Conservation (phyloP, 1,139 yeast species). For the Hemisphaericaspora lyxosophila region DNA sequence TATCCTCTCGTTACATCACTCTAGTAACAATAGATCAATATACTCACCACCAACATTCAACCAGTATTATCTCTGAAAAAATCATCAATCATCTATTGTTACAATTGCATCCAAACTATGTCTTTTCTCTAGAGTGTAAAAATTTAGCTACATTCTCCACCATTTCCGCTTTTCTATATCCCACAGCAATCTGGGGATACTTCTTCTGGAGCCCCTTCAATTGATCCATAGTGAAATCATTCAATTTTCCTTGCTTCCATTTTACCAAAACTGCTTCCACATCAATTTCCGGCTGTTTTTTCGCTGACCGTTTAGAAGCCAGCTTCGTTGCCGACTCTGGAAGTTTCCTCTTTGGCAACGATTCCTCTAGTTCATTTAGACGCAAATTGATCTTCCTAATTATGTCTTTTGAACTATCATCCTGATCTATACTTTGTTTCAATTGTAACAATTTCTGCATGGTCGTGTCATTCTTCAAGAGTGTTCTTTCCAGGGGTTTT, state of each 20-base stretch:
- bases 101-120: not conserved
- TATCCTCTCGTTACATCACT: no score
- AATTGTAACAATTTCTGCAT: constrained; percentile 15
- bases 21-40: not conserved
- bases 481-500: constrained; percentile 26
- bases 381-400: constrained; percentile 18
- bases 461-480: constrained; percentile 19
- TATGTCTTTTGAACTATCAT: constrained; percentile 12
- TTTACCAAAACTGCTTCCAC: constrained; percentile 38
- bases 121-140: constrained; percentile 16
- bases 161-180: constrained; percentile 42
- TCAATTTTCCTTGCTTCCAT: constrained; percentile 38
- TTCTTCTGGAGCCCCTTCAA: constrained; percentile 35
- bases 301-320: constrained; percentile 21
- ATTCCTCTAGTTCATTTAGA: constrained; percentile 14
- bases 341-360: constrained; percentile 21
- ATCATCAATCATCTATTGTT: not conserved
- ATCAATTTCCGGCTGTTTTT: constrained; percentile 21
- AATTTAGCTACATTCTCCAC: constrained; percentile 35
- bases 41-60: not conserved
- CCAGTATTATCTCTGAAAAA: not conserved
- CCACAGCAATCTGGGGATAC: constrained; percentile 36
- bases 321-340: constrained; percentile 15
- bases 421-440: constrained; percentile 8
- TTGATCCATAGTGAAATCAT: constrained; percentile 40